Evolutionary conservation across 2,329 filamentous ascomycete genomes (phyloP), one percentile per base, ranked within the genome.

Genomic region (Emmonsiellopsis sp.): DNA sequence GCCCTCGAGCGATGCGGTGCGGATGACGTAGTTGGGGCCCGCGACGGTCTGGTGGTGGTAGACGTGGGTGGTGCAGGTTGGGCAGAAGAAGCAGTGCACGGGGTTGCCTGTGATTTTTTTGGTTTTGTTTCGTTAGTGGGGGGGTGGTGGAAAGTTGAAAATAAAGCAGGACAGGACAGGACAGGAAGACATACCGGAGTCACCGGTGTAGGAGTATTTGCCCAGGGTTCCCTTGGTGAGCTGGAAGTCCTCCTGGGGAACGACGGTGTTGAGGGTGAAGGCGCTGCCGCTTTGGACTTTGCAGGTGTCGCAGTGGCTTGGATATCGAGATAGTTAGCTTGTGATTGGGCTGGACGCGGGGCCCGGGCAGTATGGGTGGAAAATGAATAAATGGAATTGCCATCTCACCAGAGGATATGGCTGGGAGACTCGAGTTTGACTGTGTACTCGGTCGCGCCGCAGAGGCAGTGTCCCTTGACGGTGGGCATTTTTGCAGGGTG

Each of bases 61-160:
- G 33, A 77, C 70, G 62, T 79, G 77, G 3, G 71, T 62, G 6
- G 75, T 79, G 74, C 78, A 82, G 60, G 76, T 78, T 45, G 74
- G 71, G 70, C 79, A 81, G 68, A 75, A 81, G 70, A 75, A 81
- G 72, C 79, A 82, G 65, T 80, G 68, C 34, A 80, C 77, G 6
- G 68, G 63, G 50, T 81, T 80, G 59, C 77, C 77, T 74, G 44
- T 60, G 33, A 17, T n/a, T 42, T 47, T 7, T 17, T 17, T 21
- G 17, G 14, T 21, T 47, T 42, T 42, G 21, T 21, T 42, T 21
- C 34, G 42, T 36, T 39, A 40, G 17, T 27, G 14, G 27, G 44
- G 17, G 17, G 17, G 17, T 21, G 27, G 39, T 33, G 50, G 34
- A 36, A 48, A 42, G 45, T 27, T 27, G 14, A 40, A 32, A 33